Evolutionary conservation across 2,329 filamentous ascomycete genomes (phyloP), one percentile per base, ranked within the genome.

Genomic region (Purpureocillium takamizusanense): DNA sequence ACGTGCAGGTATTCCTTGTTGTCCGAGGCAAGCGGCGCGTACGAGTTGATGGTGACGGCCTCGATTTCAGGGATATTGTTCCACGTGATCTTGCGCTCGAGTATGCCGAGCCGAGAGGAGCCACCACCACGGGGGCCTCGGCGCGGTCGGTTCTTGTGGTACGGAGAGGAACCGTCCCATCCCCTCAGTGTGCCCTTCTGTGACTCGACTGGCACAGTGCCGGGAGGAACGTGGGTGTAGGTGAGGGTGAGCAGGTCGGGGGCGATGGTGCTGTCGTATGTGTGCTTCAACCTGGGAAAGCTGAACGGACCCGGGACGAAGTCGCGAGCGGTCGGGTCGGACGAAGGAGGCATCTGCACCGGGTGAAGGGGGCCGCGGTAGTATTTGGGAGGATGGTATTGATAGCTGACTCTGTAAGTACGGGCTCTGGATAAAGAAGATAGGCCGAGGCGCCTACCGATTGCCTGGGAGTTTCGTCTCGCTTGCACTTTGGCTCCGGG

Each of bases 351-450:
- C 42, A 87, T 85, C 66, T 95, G 87, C 54, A 95, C 80, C 36
- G 92, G 92, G 59, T 97, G 89, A 17, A 97, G 73, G 46, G 89
- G 89, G 40, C 92, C 92, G 54, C 90, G 86, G 62, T 95, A 81
- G 74, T 89, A 98, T 67, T 90, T 92, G 46, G 92, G 92, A 36
- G 90, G 83, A 47, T 89, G 87, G 63, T 84, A 97, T 64, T 94
- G 86, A 67, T 97, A 98, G 73, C 90, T 94, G 45, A 17, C 16
- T 7, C 16, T 30, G 43, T 43, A 13, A 43, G 42, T 34, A 29
- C 33, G 31, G 25, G 37, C 12, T 31, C 38, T 25, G 21, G 21
- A 25, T 5, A 10, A 25, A 6, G 15, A 8, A n/a, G 16, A 13
- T 35, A 5, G 16, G 7, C 11, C 17, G 17, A 2, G 15, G 37